Evolutionary conservation across 352 stramenopile species (phyloP), one percentile per base, ranked within the genome.

Genomic region (Phytophthora pini): DNA sequence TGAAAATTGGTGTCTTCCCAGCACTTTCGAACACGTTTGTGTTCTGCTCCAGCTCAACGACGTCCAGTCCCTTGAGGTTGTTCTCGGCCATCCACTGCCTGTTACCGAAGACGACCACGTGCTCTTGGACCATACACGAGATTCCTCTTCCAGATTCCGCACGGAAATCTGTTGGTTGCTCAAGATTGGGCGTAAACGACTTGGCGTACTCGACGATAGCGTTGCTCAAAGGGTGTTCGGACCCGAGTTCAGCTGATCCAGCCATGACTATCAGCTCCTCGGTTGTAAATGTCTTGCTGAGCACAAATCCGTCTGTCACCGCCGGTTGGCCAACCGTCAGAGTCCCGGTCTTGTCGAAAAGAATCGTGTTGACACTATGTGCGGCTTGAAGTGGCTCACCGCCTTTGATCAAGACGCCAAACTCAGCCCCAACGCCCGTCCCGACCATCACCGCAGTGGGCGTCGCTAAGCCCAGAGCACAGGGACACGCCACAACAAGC

Each of bases 321-420:
- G 79, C 70, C 0, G 95, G 95, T 36, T 92, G 79, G 5, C 96
- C 96, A 10, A 89, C 77, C 1, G 96, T 99, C 15, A 99, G 64
- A 3, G 97, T 99, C 0, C 98, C 98, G 0, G 98, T 99, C 84
- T 99, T 99, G 79, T 99, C 98, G 76, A 99, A 99, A 24, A 99
- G 67, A 44, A 99, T 92, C 34, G 90, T 91, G 50, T 96, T 87
- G 22, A 99, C 86, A 44, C 92, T 94, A 57, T 97, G 85, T 2
- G 89, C 88, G 1, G 82, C 72, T 53, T 98, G 84, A 1, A 98
- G 77, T 9, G 93, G 79, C 51, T 94, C 88, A 5, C 96, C 98
- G 22, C 97, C 97, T 73, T 99, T 99, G 80, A 99, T 99, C 20
- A 99, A 79, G 41, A 99, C 90, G 13, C 98, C 97, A 62, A 97